Evolutionary conservation across 1,284 basidiomycete species (phyloP), one percentile per base, ranked within the genome.

Genomic region (Apiotrichum montevideense): DNA sequence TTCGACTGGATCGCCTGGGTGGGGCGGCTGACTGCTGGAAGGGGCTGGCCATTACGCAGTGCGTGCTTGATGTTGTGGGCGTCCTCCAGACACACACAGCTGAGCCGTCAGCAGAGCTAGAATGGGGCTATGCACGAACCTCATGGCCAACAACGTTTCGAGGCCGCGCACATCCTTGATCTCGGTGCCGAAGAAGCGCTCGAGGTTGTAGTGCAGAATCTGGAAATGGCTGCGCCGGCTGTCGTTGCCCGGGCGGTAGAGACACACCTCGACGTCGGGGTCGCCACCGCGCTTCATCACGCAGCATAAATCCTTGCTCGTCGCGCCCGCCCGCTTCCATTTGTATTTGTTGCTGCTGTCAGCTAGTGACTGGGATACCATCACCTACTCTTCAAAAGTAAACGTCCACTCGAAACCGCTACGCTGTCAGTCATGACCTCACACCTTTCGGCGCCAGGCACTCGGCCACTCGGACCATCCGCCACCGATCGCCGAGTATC

Each of bases 131-230:
- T 11, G 32, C 29, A 13, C 66, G 44, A 44, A 73, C 71, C 63
- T 70, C 9, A 67, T 59, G 5, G 66, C 63, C 3, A 75, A 59
- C 11, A 75, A 44, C 15, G 71, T 71, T 59, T 75, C 73, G 21
- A 75, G 59, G 34, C 75, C 75, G 29, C 74, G 64, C 35, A 70
- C 34, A 58, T 77, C 75, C 48, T 66, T 64, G 55, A 76, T 75
- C 45, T 75, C 74, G 37, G 57, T 35, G 1, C 66, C 62, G 9
- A 51, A 33, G 56, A 77, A 77, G 32, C 75, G 63, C n/a, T 76
- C 72, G 35, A 77, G 63, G 55, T 76, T 76, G 61, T 76, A 76
- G 52, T 75, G 72, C 52, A 76, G 50, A 2, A 76, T 67, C 61
- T 73, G 69, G 29, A 76, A 52, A 3, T 68, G 48, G 11, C 35